Base-by-base conservation (phyloP, 352 stramenopile genomes). In the Globisporangium irregulare region DNA sequence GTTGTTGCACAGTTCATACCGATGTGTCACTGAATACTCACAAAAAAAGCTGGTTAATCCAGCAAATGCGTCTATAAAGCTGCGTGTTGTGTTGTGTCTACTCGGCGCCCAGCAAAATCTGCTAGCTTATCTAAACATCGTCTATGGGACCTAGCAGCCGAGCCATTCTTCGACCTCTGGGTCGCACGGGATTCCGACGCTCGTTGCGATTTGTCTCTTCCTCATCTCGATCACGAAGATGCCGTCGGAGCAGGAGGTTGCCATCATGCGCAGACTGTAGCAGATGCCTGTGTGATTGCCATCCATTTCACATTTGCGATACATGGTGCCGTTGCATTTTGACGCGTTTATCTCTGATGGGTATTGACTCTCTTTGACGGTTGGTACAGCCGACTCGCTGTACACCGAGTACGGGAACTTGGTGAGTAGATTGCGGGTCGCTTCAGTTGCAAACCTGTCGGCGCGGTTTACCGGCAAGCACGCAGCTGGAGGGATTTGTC, bases 181-280 rank as follows among this genome's bases (percentile, higher is more conserved):
- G 22, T 82, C 62, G 27, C 74, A 83, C 0, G 22, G 43, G 4
- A 69, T 63, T 0, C 74, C 76, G 14, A 82, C 55, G 0, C 62
- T 38, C 29, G 57, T 32, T 2, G 56, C 66, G 61, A 86, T 83
- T 63, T 86, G 76, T 18, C 59, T 61, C 1, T 64, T 71, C 1
- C 75, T 63, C 70, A 80, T 76, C 27, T 73, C 55, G 18, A 75
- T 67, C 7, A 61, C 34, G 34, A 71, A 67, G 3, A 59, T 14
- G 27, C 67, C 75, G n/a, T 51, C 27, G 14, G 65, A 57, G 63
- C 73, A 85, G 3, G 65, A 38, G 9, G 80, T 74, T 1, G n/a
- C 69, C 71, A 82, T 80, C 59, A 73, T 67, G 0, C 70, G 57
- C 9, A 63, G 46, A 50, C 71, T 77, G 60, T 80, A 81, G 67